These are phyloP conservation scores for Protomyces gravidus DNA, from an alignment of 1,139 yeast species.

Conservation along the genomic window DNA sequence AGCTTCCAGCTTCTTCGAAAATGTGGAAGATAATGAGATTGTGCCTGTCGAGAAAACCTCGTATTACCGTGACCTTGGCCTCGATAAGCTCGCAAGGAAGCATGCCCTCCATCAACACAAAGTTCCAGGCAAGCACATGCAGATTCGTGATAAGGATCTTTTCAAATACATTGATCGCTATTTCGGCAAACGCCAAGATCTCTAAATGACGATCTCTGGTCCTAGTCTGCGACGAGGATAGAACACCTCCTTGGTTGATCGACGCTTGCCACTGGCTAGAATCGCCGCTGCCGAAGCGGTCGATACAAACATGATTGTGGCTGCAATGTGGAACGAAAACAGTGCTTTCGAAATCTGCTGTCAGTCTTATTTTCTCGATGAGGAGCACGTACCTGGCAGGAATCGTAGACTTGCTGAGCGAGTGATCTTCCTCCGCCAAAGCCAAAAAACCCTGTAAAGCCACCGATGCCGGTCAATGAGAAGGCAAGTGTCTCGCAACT, in stretches of 20 bases:
- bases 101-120: constrained; percentile 49
- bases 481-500: constrained; percentile 15
- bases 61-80: constrained; percentile 58
- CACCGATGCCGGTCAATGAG: constrained; percentile 2
- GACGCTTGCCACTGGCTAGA: constrained; percentile 1
- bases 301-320: constrained; percentile 5
- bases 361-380: background rate
- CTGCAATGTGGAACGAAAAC: constrained; percentile 18
- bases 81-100: constrained; percentile 47
- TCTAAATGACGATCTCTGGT: background rate
- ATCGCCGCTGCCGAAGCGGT: constrained; percentile 13
- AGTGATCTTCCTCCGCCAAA: constrained; percentile 1
- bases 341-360: constrained; percentile 10
- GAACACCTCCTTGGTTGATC: background rate
- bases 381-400: constrained; percentile 6
- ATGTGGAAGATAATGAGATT: constrained; percentile 47
- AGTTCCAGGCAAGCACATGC: constrained; percentile 66
- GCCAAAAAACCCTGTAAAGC: background rate
- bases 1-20: constrained; percentile 51
- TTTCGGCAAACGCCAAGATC: constrained; percentile 1
- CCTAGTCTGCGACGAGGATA: background rate
- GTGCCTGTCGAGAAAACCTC: constrained; percentile 51
- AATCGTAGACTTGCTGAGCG: constrained; percentile 24
- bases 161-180: constrained; percentile 14
- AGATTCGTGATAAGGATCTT: constrained; percentile 39